These are phyloP conservation scores for Coriolopsis trogii DNA, from an alignment of 1,284 basidiomycete genomes.

Conservation along the genomic window DNA sequence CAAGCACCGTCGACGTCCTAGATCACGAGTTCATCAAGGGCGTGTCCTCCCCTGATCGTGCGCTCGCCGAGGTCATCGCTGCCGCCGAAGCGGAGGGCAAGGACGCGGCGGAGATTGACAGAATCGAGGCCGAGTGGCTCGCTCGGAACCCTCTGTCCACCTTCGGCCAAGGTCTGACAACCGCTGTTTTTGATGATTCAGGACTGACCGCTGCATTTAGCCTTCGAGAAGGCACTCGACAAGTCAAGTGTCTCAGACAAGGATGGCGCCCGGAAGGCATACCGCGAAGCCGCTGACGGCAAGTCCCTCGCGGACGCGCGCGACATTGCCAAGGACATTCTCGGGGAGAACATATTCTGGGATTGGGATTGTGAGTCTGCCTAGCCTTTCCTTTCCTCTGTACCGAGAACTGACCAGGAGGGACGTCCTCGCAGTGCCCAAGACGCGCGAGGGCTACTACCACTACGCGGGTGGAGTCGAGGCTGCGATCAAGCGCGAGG, in stretches of 20 bases:
- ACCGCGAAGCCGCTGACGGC: constrained; percentile 60
- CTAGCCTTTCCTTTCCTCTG: no score
- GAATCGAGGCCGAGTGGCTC: constrained; percentile 81
- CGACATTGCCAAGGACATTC: constrained; percentile 70
- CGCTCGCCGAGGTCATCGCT: constrained; percentile 75
- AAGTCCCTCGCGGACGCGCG: constrained; percentile 80
- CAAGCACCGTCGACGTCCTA: constrained; percentile 79
- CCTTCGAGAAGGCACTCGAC: constrained; percentile 63
- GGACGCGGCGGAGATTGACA: constrained; percentile 72
- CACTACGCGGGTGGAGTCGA: constrained; percentile 86
- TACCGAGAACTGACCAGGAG: no score
- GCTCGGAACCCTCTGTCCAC: constrained; percentile 75
- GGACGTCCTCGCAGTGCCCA: constrained; percentile 57
- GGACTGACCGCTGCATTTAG: no score
- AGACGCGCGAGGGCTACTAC: constrained; percentile 92
- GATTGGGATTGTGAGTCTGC: constrained; percentile 85
- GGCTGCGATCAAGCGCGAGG: constrained; percentile 82
- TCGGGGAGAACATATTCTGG: constrained; percentile 78
- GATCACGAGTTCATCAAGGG: constrained; percentile 82
- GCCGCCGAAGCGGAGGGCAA: constrained; percentile 75
- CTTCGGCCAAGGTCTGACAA: constrained; percentile 74
- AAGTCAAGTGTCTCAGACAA: constrained; percentile 53
- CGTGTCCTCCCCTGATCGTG: constrained; percentile 55
- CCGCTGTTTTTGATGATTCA: no score
- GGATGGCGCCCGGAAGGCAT: constrained; percentile 58